Evolutionary conservation across 768 basidiomycete genomes (phyloP).

Genomic region (Leccinellum rugosiceps): DNA sequence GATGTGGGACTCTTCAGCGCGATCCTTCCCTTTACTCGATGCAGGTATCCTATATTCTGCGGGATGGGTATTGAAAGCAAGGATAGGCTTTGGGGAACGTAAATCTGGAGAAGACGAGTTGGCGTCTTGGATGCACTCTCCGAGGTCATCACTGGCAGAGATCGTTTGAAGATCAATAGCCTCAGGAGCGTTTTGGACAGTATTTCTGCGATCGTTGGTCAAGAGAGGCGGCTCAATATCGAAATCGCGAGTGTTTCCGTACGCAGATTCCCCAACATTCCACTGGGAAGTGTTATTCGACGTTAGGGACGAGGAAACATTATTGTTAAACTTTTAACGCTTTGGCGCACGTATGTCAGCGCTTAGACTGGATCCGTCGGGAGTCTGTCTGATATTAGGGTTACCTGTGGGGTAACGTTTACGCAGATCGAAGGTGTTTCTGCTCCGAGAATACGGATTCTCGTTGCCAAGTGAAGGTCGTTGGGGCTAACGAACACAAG

Average conservation of each 20-base stretch:
- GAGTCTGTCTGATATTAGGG: slow-evolving; percentile 16
- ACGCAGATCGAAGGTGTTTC: neutral
- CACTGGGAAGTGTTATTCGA: neutral
- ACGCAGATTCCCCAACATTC: neutral
- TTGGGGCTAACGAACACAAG: slow-evolving; percentile 8
- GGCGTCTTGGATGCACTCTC: slow-evolving; percentile 9
- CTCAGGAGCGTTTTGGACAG: slow-evolving; percentile 13
- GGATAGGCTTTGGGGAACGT: neutral
- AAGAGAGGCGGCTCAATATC: slow-evolving; percentile 15
- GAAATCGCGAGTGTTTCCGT: slow-evolving; percentile 4
- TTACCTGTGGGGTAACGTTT: slow-evolving; percentile 10
- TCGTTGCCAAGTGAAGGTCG: slow-evolving; percentile 1
- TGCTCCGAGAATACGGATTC: slow-evolving; percentile 7
- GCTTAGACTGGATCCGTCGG: neutral
- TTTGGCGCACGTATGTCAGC: slow-evolving; percentile 14
- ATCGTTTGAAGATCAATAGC: slow-evolving; percentile 13
- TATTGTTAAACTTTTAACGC: slow-evolving; percentile 20
- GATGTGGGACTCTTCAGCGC: slow-evolving; percentile 8
- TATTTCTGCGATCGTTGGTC: neutral
- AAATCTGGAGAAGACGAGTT: slow-evolving; percentile 25
- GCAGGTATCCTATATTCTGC: neutral
- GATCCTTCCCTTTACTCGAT: slow-evolving; percentile 24
- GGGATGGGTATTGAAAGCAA: slow-evolving; percentile 25
- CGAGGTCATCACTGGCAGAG: slow-evolving; percentile 26
- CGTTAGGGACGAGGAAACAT: neutral